Percentiles rank a stretch among this genome's conserved stretches.
These are phyloP conservation scores for Strobilomyces dryophilus DNA, from an alignment of 768 basidiomycete species.

Conservation along the genomic window DNA sequence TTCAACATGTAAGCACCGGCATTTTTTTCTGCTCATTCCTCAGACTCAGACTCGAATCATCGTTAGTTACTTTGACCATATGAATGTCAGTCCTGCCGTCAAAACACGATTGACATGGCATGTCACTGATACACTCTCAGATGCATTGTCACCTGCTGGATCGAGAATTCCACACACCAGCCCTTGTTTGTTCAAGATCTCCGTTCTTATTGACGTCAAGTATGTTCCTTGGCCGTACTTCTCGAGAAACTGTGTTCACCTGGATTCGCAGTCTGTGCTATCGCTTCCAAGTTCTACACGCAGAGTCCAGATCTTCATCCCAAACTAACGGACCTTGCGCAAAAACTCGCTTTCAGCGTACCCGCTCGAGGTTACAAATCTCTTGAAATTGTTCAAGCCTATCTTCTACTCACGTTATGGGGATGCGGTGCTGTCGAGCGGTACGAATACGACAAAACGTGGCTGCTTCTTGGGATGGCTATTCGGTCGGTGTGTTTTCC, in stretches of 20 bases:
- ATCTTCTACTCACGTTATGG: conserved; percentile 84
- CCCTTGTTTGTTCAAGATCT: conserved; percentile 88
- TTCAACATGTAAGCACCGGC: conserved; percentile 76
- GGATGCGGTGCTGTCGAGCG: conserved; percentile 93
- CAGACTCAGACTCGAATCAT: conserved; percentile 4
- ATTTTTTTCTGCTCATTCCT: neutral
- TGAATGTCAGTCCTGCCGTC: conserved; percentile 50
- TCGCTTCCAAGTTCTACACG: conserved; percentile 86
- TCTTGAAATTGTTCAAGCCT: conserved; percentile 95
- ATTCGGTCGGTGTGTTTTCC: conserved; percentile 50
- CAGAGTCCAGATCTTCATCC: conserved; percentile 78
- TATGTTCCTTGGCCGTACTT: conserved; percentile 35
- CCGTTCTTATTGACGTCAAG: conserved; percentile 94
- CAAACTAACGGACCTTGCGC: conserved; percentile 74
- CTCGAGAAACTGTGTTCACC: conserved; percentile 1
- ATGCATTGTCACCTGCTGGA: conserved; percentile 81
- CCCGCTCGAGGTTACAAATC: conserved; percentile 87
- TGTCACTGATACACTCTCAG: conserved; percentile 34
- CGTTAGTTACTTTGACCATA: conserved; percentile 67
- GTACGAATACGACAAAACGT: conserved; percentile 95
- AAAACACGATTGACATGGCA: neutral
- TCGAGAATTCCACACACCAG: conserved; percentile 87
- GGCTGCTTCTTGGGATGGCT: conserved; percentile 84
- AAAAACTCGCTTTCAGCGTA: conserved; percentile 83
- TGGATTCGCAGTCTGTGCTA: conserved; percentile 74